These are phyloP conservation scores for Colletotrichum liriopes DNA, from an alignment of 2,329 filamentous ascomycete genomes.

Conservation along the genomic window DNA sequence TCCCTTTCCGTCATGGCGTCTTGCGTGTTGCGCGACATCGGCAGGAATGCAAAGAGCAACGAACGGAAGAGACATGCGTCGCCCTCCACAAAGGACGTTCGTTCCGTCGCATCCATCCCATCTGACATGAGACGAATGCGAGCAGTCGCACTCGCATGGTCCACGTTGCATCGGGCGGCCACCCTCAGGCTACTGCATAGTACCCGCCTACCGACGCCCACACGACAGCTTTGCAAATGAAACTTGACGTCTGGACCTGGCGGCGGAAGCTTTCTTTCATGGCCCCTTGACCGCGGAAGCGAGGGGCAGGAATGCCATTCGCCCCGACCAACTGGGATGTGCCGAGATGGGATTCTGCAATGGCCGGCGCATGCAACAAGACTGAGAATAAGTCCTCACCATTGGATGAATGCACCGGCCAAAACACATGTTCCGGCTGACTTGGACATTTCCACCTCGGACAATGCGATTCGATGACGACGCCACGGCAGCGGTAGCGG, in stretches of 20 bases:
- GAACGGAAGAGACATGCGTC: not conserved
- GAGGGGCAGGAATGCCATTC: not conserved
- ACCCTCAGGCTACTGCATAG: not conserved
- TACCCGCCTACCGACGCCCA: not conserved
- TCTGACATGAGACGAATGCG: conserved; percentile 27
- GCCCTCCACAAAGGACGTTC: not conserved
- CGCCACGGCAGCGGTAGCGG: conserved; percentile 22
- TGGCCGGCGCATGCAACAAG: too few relatives aligned
- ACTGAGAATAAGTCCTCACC: not conserved
- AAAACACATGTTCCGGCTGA: not conserved
- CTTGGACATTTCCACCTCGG: not conserved
- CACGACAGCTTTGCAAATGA: not conserved
- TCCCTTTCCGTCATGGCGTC: not conserved
- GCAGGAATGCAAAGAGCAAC: not conserved
- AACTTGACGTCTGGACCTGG: not conserved
- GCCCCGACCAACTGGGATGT: not conserved
- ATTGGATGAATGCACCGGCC: not conserved
- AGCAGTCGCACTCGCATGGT: not conserved
- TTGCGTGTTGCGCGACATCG: not conserved
- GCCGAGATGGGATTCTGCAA: not conserved
- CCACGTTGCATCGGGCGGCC: conserved; percentile 7
- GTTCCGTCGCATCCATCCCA: conserved; percentile 7
- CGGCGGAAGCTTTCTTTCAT: not conserved
- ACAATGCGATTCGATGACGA: conserved; percentile 33
- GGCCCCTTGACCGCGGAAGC: not conserved